Evolutionary conservation across 2,329 filamentous ascomycete genomes (phyloP).

Genomic region (Colletotrichum filicis): DNA sequence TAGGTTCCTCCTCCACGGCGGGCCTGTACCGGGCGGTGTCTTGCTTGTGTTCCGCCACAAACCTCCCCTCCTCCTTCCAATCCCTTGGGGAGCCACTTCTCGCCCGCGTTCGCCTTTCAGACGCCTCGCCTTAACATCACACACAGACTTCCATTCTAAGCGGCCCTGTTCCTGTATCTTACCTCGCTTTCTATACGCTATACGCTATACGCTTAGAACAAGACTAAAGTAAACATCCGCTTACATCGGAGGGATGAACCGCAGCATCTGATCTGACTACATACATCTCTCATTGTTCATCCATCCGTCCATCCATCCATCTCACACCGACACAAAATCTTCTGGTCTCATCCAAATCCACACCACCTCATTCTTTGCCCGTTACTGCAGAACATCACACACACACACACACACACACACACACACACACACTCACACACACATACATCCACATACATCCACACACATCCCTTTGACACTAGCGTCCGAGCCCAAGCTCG

Average conservation of each 20-base stretch:
- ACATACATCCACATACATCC: no score
- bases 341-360: not conserved
- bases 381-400: constrained; percentile 8
- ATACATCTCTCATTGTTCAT: not conserved
- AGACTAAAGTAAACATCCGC: not conserved
- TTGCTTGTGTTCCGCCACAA: constrained; percentile 27
- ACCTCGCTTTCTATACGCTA: not conserved
- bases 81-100: not conserved
- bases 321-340: not conserved
- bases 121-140: not conserved
- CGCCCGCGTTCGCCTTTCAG: not conserved
- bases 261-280: constrained; percentile 17
- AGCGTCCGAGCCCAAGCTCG: constrained; percentile 29
- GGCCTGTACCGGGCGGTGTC: constrained; percentile 9
- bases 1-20: not conserved
- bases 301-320: not conserved
- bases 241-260: constrained; percentile 14
- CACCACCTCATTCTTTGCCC: not conserved
- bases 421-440: no score
- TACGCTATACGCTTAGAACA: not conserved
- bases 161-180: not conserved
- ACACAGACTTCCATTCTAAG: not conserved
- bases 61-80: constrained; percentile 1
- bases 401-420: no score
- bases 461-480: constrained; percentile 26